These are phyloP conservation scores for Viola pubescens DNA, from an alignment of 441 rosid species.

Conservation along the genomic window DNA sequence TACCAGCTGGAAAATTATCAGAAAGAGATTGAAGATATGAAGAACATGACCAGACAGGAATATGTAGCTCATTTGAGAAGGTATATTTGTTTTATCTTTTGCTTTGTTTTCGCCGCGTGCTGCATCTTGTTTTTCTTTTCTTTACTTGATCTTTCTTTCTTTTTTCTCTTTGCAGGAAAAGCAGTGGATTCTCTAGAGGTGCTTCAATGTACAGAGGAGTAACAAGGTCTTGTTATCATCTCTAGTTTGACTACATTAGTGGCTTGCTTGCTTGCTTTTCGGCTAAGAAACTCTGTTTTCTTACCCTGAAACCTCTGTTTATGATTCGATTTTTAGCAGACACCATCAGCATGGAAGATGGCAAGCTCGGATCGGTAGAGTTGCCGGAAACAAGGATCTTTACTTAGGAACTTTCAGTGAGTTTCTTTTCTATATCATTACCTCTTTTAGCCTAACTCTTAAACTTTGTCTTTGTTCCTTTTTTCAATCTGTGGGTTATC, in stretches of 20 bases:
- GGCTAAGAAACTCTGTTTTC: neutral
- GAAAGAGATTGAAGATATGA: slow-evolving; percentile 71
- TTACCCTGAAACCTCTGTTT: slow-evolving; percentile 4
- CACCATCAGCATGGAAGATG: slow-evolving; percentile 99
- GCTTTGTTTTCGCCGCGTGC: neutral
- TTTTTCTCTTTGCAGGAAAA: slow-evolving; percentile 46
- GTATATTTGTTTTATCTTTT: slow-evolving; percentile 21
- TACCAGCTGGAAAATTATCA: slow-evolving; percentile 63
- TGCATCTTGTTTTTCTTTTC: neutral
- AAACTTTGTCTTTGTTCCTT: no score
- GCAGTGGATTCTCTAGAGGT: slow-evolving; percentile 98
- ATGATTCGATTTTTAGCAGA: slow-evolving; percentile 25
- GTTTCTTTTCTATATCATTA: slow-evolving; percentile 11
- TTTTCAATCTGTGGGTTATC: no score
- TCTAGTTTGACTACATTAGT: neutral
- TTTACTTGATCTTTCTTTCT: neutral
- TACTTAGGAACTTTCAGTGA: slow-evolving; percentile 92
- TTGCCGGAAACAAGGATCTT: slow-evolving; percentile 96
- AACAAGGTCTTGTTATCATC: slow-evolving; percentile 48
- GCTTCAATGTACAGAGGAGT: slow-evolving; percentile 98
- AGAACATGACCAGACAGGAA: slow-evolving; percentile 86
- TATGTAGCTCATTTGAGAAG: slow-evolving; percentile 93
- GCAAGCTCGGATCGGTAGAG: slow-evolving; percentile 97
- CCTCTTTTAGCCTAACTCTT: no score
- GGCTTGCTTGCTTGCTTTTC: neutral